A percentile compares a stretch with the other conserved stretches of the same genome.
phyloP scores from a whole-genome alignment of 441 rosid genomes.

The Omphalea diandra region DNA sequence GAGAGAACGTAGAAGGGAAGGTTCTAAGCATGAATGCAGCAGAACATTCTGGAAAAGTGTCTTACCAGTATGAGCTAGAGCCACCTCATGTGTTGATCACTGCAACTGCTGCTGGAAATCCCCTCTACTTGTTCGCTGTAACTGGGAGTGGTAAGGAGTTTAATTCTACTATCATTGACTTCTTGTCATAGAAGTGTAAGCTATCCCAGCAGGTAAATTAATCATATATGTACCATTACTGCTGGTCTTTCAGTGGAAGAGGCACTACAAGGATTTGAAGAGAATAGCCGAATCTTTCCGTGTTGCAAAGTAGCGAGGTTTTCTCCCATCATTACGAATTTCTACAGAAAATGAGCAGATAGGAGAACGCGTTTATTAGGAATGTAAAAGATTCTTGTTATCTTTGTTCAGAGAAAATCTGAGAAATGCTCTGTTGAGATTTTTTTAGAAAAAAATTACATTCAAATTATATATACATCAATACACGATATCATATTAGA shows the following conservation, averaged over 20 bases:
- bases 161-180: not conserved
- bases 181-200: not conserved
- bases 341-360: not conserved
- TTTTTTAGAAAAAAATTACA: not conserved
- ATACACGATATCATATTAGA: not conserved
- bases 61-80: slow-evolving; percentile 87
- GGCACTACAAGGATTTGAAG: slow-evolving; percentile 85
- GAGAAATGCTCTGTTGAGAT: not conserved
- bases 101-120: slow-evolving; percentile 97
- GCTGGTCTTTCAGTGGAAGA: slow-evolving; percentile 96
- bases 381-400: slow-evolving; percentile 1
- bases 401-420: not conserved
- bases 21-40: slow-evolving; percentile 62
- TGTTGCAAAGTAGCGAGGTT: slow-evolving; percentile 26
- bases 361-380: not conserved
- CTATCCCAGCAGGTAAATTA: not conserved
- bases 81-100: slow-evolving; percentile 88
- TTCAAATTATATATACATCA: not conserved
- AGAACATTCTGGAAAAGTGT: slow-evolving; percentile 67
- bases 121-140: slow-evolving; percentile 74
- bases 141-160: slow-evolving; percentile 59
- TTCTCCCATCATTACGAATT: not conserved
- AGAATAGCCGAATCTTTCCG: slow-evolving; percentile 87
- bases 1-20: slow-evolving; percentile 91
- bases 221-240: slow-evolving; percentile 10